Evolutionary conservation across 108 stramenopile species (phyloP), one percentile per base, ranked within the genome.

Genomic region (Cyclotella sp.): DNA sequence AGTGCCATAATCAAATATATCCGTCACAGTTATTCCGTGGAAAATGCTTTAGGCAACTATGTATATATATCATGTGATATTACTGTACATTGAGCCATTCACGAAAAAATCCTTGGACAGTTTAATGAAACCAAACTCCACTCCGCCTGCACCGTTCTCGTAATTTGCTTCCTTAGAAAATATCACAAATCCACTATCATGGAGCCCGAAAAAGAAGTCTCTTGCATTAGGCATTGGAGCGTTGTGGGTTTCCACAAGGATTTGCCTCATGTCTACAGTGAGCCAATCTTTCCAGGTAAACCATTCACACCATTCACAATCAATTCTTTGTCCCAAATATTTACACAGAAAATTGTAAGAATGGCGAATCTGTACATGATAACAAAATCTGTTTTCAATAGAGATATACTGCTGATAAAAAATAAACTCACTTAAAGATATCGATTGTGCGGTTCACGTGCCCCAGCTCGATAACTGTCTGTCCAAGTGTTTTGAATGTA

Each of bases 361-460:
- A n/a, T n/a, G n/a, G n/a, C n/a, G n/a, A n/a, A n/a, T n/a, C n/a
- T n/a, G n/a, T n/a, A n/a, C n/a, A n/a, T n/a, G n/a, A n/a, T n/a
- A n/a, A n/a, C n/a, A n/a, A n/a, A n/a, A n/a, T n/a, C n/a, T n/a
- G n/a, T n/a, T n/a, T n/a, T n/a, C n/a, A n/a, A n/a, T n/a, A n/a
- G n/a, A n/a, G n/a, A n/a, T n/a, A n/a, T n/a, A n/a, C n/a, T n/a
- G n/a, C n/a, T n/a, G n/a, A n/a, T n/a, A n/a, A n/a, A n/a, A n/a
- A n/a, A n/a, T n/a, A n/a, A n/a, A n/a, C n/a, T n/a, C n/a, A n/a
- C n/a, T 88, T 88, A 66, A 89, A 83, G 13, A 89, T 61, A 68
- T 91, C 91, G 60, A 91, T 83, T 15, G 80, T 86, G 22, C 81
- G 75, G 34, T 73, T 76, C 4, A 26, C 40, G 77, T 91, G 90